phyloP scores from a whole-genome alignment of 805 yeast species.

The Lipomyces yamadae region DNA sequence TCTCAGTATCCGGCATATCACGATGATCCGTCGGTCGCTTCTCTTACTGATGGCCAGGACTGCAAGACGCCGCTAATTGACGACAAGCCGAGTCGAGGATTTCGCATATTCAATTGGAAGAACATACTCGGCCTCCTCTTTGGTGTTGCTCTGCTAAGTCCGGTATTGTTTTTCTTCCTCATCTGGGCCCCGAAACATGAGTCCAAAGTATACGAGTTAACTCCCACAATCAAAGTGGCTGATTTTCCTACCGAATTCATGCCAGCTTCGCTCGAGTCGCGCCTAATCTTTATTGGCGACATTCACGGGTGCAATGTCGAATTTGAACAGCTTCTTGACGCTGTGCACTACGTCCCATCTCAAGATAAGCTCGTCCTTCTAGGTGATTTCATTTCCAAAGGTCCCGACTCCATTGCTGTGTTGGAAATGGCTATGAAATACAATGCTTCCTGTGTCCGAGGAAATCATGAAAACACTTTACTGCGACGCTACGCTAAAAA shows the following conservation, averaged over 20 bases:
- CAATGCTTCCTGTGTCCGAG: slow-evolving; percentile 74
- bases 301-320: slow-evolving; percentile 78
- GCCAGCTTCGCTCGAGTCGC: slow-evolving; percentile 18
- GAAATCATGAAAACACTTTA: slow-evolving; percentile 84
- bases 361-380: slow-evolving; percentile 67
- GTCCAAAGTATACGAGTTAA: slow-evolving; percentile 18
- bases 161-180: slow-evolving; percentile 24
- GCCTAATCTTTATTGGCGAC: slow-evolving; percentile 80
- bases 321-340: slow-evolving; percentile 58
- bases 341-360: slow-evolving; percentile 53
- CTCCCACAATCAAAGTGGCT: slow-evolving; percentile 33
- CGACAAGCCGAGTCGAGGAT: not conserved
- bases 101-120: not conserved
- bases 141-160: slow-evolving; percentile 4
- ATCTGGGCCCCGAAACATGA: slow-evolving; percentile 22
- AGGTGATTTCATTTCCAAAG: slow-evolving; percentile 88
- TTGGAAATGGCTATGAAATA: slow-evolving; percentile 65
- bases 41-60: not conserved
- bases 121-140: not conserved
- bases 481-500: slow-evolving; percentile 65
- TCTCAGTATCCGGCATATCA: not conserved
- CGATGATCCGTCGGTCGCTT: not conserved
- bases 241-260: slow-evolving; percentile 25
- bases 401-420: slow-evolving; percentile 73
- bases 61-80: not conserved